These are phyloP conservation scores for Pseudogymnoascus sp. DNA, from an alignment of 2,329 filamentous ascomycete species.

Conservation along the genomic window DNA sequence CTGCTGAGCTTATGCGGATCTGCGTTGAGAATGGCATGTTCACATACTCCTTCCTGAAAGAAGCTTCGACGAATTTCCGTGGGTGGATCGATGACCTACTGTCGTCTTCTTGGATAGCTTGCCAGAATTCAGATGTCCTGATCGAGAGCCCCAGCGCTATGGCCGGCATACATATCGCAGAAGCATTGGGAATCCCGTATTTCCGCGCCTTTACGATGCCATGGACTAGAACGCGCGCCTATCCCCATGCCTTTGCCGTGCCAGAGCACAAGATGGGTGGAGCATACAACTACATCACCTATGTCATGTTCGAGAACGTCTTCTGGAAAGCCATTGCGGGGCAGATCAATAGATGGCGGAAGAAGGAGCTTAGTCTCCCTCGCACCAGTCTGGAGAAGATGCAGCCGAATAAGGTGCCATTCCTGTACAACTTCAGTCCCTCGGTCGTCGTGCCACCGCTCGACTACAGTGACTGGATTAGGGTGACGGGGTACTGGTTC, in stretches of 20 bases:
- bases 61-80: constrained; percentile 81
- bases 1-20: constrained; percentile 86
- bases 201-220: constrained; percentile 98
- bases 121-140: constrained; percentile 77
- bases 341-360: constrained; percentile 90
- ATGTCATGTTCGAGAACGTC: constrained; percentile 91
- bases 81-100: constrained; percentile 92
- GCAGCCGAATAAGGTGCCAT: constrained; percentile 95
- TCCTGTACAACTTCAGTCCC: constrained; percentile 94
- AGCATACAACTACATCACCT: constrained; percentile 89
- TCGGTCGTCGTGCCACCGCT: constrained; percentile 88
- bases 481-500: constrained; percentile 97
- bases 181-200: constrained; percentile 86
- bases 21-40: constrained; percentile 98
- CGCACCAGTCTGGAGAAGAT: constrained; percentile 82
- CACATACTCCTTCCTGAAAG: constrained; percentile 80
- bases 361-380: constrained; percentile 67
- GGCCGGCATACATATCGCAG: constrained; percentile 95
- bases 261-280: constrained; percentile 91
- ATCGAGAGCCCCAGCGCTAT: constrained; percentile 96
- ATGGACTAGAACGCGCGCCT: constrained; percentile 91
- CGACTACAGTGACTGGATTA: constrained; percentile 96
- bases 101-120: constrained; percentile 72
- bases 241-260: constrained; percentile 93
- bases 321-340: constrained; percentile 92